Base-by-base conservation (phyloP, 306 rosid species). In the Astragalus glycyphyllos region DNA sequence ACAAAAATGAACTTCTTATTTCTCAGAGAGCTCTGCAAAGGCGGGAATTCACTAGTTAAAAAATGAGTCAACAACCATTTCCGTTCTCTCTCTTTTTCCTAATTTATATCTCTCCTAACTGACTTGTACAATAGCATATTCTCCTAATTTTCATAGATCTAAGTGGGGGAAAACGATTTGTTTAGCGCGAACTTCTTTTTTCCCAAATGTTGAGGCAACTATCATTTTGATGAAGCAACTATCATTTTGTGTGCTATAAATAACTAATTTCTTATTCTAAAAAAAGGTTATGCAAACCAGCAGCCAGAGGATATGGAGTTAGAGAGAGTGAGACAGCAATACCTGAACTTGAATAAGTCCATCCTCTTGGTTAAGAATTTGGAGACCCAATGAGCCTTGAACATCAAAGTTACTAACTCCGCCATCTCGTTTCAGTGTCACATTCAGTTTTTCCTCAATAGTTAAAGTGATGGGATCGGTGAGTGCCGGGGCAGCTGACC, bases 331-430 rank as follows among this genome's bases (percentile, higher is more conserved):
- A 37, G 65, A 59, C 10, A 0, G n/a, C 1, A 23, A 37, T 84
- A 88, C 96, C 92, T 90, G 94, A 77, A 94, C 99, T 87, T 94
- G 97, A 77, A 94, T 86, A 68, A 83, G 82, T 7, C 68, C 96
- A 79, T 90, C 90, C 79, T 93, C 97, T 75, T 86, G 86, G 86
- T 90, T 88, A 76, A 88, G 91, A 82, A 94, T 94, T 81, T 94
- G 99, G 65, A 94, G 92, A 32, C 96, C 87, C 72, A 91, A 62
- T 73, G 92, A 82, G 46, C 97, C 99, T 79, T 94, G 99, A 68
- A 91, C 91, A 81, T 95, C 99, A 81, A 94, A 91, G 80, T 77
- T 94, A 84, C 91, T 74, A 29, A 91, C 89, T 64, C 99, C 99
- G 47, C 97, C 99, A 76, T 94, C 99, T 73, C 96, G 87, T 86